These are phyloP conservation scores for Malus hybrid DNA, from an alignment of 331 rosid species.

Conservation along the genomic window DNA sequence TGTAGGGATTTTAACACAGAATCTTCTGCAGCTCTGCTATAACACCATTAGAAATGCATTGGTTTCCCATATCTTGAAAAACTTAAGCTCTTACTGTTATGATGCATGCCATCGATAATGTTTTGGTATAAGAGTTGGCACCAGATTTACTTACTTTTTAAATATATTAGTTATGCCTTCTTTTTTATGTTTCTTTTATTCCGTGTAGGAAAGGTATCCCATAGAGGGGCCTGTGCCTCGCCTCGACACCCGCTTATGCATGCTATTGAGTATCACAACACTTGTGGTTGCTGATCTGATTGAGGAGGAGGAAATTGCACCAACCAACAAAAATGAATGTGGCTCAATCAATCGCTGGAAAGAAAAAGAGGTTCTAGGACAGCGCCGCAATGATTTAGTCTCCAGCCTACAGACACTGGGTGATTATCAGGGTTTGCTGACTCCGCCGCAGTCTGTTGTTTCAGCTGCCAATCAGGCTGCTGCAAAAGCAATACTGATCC, in stretches of 20 bases:
- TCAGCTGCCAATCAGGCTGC: constrained; percentile 90
- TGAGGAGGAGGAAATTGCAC: constrained; percentile 68
- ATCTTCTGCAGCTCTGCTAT: neutral
- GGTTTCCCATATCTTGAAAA: neutral
- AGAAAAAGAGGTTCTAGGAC: constrained; percentile 52
- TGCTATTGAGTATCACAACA: constrained; percentile 70
- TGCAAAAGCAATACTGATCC: constrained; percentile 76
- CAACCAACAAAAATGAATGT: constrained; percentile 38
- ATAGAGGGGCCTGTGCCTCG: constrained; percentile 98
- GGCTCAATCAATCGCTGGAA: constrained; percentile 46
- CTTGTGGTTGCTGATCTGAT: constrained; percentile 81
- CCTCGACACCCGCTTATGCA: constrained; percentile 88
- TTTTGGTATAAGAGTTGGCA: no score
- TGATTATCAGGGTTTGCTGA: constrained; percentile 72
- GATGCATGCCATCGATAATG: no score
- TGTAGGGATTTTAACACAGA: neutral
- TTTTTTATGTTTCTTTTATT: no score
- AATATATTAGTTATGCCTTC: no score
- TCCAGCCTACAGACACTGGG: constrained; percentile 83
- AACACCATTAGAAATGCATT: neutral
- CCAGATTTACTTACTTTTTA: no score
- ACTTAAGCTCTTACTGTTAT: neutral
- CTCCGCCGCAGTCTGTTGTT: constrained; percentile 69
- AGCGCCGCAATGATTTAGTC: constrained; percentile 51
- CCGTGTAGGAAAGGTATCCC: constrained; percentile 73